Percentiles rank a stretch among this genome's conserved stretches.
phyloP scores from a whole-genome alignment of 164 flowering plant genomes.

The Macadamia tetraphylla region DNA sequence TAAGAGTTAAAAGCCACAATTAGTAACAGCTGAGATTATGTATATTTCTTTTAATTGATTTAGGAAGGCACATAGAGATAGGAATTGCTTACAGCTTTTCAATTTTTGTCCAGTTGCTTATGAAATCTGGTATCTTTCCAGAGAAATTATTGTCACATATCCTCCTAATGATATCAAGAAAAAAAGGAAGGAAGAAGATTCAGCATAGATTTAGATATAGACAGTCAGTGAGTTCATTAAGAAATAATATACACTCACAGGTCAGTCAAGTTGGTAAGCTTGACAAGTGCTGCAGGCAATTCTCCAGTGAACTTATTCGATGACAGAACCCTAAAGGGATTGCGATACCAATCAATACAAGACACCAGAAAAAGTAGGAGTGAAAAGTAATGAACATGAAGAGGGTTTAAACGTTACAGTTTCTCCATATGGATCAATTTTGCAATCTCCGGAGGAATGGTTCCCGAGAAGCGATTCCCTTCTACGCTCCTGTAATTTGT shows the following conservation, averaged over 20 bases:
- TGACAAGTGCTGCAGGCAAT: conserved; percentile 48
- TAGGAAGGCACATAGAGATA: too few species aligned
- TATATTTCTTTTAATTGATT: neutral
- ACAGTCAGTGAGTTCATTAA: neutral
- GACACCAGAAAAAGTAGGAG: neutral
- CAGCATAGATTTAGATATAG: neutral
- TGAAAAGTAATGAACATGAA: neutral
- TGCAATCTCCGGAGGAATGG: conserved; percentile 49
- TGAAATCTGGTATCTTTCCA: conserved; percentile 53
- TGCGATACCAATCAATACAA: neutral
- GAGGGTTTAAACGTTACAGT: conserved; percentile 31
- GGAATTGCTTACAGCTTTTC: conserved; percentile 45
- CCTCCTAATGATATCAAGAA: conserved; percentile 30
- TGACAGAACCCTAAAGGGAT: conserved; percentile 37
- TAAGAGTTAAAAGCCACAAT: neutral
- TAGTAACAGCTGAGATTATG: neutral
- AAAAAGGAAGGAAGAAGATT: conserved; percentile 3
- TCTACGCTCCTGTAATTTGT: conserved; percentile 41
- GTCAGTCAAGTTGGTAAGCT: conserved; percentile 48
- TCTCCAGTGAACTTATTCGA: conserved; percentile 66
- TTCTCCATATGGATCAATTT: conserved; percentile 41
- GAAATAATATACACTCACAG: conserved; percentile 38
- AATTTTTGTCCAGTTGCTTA: conserved; percentile 40
- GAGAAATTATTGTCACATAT: conserved; percentile 41
- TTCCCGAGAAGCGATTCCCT: conserved; percentile 53